Conservation (phyloP, 2,329 filamentous ascomycete genomes). For the Penicillium rolfsii region DNA sequence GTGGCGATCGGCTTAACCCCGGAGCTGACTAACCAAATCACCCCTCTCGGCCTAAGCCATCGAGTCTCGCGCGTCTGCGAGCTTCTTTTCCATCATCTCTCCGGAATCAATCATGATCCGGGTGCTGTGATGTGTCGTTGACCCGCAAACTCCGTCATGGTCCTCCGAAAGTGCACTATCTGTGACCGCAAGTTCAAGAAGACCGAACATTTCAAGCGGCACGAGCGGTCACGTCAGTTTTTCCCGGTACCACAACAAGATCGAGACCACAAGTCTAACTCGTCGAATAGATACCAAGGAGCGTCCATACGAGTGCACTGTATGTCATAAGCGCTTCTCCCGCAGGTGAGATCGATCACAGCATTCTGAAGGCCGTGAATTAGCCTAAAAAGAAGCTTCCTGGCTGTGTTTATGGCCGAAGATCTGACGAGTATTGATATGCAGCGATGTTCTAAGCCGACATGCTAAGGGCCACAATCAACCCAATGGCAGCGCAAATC, state of each 20-base stretch:
- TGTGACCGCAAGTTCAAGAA: conserved; percentile 61
- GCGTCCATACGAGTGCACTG: conserved; percentile 57
- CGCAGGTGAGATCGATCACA: conserved; percentile 48
- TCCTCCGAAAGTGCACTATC: conserved; percentile 49
- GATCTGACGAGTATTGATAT: conserved; percentile 19
- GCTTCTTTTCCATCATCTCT: conserved; percentile 6
- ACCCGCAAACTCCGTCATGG: conserved; percentile 36
- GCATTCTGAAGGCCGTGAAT: background rate
- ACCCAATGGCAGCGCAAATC: conserved; percentile 13
- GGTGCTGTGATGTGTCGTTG: conserved; percentile 3
- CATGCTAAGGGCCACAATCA: conserved; percentile 56
- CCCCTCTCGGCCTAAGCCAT: conserved; percentile 9
- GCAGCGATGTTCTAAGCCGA: conserved; percentile 55
- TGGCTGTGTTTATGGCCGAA: background rate
- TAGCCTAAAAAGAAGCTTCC: background rate
- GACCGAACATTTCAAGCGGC: conserved; percentile 59
- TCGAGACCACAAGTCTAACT: conserved; percentile 12
- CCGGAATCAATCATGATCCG: background rate
- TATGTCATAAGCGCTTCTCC: conserved; percentile 59
- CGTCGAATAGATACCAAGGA: conserved; percentile 55
- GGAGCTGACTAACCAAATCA: conserved; percentile 20
- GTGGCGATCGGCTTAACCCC: conserved; percentile 19
- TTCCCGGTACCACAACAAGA: background rate
- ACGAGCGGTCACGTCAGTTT: conserved; percentile 58
- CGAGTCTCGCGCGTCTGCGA: background rate